Percentiles rank a stretch among this genome's conserved stretches.
These are phyloP conservation scores for Remersonia thermophila DNA, from an alignment of 2,329 filamentous ascomycete genomes.

Conservation along the genomic window DNA sequence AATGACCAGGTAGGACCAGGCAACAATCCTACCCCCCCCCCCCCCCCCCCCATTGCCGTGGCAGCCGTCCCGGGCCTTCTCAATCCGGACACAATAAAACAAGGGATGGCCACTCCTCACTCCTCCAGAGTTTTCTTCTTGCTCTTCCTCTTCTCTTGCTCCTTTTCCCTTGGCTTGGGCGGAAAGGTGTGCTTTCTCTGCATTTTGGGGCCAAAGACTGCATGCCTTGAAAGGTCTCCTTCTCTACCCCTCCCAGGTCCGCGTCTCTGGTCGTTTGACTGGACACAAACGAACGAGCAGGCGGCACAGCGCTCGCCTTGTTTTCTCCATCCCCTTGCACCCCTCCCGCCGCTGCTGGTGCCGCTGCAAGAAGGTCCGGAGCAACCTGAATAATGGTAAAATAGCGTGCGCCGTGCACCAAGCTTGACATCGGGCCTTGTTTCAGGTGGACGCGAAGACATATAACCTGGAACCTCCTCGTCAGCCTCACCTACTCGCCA, in stretches of 20 bases:
- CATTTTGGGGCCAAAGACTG: slow-evolving; percentile 4
- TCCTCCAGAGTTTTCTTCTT: too few relatives aligned
- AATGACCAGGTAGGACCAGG: slow-evolving; percentile 10
- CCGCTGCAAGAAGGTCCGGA: background rate
- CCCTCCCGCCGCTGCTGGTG: too few relatives aligned
- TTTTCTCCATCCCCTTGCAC: slow-evolving; percentile 1
- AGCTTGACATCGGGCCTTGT: slow-evolving; percentile 5
- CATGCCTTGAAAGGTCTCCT: too few relatives aligned
- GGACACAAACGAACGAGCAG: background rate
- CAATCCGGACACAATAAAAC: slow-evolving; percentile 12
- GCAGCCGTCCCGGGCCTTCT: slow-evolving; percentile 6
- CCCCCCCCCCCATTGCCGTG: slow-evolving; percentile 5
- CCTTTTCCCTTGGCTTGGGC: slow-evolving; percentile 8
- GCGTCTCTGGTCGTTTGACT: slow-evolving; percentile 8
- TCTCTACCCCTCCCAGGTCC: too few relatives aligned
- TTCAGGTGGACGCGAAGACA: slow-evolving; percentile 18
- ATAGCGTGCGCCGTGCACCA: slow-evolving; percentile 2
- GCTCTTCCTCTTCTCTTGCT: background rate
- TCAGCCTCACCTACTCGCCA: slow-evolving; percentile 28
- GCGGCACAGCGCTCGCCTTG: slow-evolving; percentile 3
- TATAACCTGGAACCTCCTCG: slow-evolving; percentile 24
- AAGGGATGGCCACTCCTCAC: slow-evolving; percentile 2
- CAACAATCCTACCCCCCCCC: slow-evolving; percentile 9
- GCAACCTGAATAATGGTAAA: background rate
- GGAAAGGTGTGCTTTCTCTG: slow-evolving; percentile 7